Evolutionary conservation across 73 alveolate species (phyloP).

Genomic region (Paramecium sexaurelia): DNA sequence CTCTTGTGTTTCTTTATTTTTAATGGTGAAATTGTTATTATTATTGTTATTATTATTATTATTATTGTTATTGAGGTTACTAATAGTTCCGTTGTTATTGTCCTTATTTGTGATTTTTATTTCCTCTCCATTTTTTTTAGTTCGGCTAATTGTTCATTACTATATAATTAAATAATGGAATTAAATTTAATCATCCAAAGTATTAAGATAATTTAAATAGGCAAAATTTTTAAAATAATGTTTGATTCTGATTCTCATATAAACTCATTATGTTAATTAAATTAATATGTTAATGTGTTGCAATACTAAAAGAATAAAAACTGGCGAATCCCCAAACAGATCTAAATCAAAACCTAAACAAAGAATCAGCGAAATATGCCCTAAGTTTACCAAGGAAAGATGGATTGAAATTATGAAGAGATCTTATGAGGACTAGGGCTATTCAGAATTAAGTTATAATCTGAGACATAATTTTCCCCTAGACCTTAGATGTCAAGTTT

Average conservation of each 20-base stretch:
- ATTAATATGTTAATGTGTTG: not conserved
- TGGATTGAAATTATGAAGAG: slow-evolving; percentile 46
- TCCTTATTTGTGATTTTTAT: not conserved
- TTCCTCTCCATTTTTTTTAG: not conserved
- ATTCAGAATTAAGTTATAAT: slow-evolving; percentile 59
- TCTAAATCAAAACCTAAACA: slow-evolving; percentile 21
- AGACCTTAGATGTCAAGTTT: slow-evolving; percentile 25
- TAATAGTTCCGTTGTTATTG: not conserved
- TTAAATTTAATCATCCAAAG: not conserved
- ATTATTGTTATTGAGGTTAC: not conserved
- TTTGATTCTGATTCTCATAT: not conserved
- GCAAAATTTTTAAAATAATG: not conserved
- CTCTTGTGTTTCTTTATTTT: not conserved
- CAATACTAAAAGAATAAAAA: not conserved
- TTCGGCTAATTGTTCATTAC: not conserved
- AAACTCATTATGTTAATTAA: not conserved
- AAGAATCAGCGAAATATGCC: not conserved
- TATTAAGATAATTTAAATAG: not conserved
- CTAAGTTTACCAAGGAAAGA: not conserved
- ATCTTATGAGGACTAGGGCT: not conserved
- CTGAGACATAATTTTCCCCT: slow-evolving; percentile 58
- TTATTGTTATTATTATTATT: not conserved
- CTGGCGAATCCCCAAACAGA: not conserved
- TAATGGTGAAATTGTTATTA: not conserved
- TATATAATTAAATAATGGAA: not conserved